Evolutionary conservation across 768 basidiomycete species (phyloP).

Genomic region (Steccherinum ochraceum): DNA sequence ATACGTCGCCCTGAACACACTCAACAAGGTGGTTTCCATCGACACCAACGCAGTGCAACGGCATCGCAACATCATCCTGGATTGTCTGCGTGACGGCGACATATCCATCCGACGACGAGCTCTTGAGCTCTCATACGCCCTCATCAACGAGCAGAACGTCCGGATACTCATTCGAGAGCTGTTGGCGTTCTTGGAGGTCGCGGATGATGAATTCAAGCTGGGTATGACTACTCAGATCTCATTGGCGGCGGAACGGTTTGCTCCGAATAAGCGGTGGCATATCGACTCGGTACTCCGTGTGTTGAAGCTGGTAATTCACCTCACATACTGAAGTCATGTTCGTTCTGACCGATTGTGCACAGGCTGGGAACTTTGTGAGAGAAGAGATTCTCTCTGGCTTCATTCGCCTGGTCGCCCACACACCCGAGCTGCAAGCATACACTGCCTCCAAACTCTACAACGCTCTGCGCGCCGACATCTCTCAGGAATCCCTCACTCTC

Average conservation of each 20-base stretch:
- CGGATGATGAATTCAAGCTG: conserved; percentile 98
- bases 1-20: conserved; percentile 95
- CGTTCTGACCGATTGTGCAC: too few species aligned
- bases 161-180: conserved; percentile 88
- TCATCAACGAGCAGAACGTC: conserved; percentile 94
- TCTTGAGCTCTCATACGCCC: conserved; percentile 92
- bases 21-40: conserved; percentile 97
- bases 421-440: conserved; percentile 94
- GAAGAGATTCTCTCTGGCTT: conserved; percentile 95
- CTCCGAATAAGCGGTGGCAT: conserved; percentile 98
- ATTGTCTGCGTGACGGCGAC: conserved; percentile 97
- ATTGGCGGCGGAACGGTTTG: conserved; percentile 91
- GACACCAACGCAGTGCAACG: conserved; percentile 98
- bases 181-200: conserved; percentile 93
- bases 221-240: conserved; percentile 98
- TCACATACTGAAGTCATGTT: conserved; percentile 1
- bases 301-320: conserved; percentile 69
- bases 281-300: conserved; percentile 95
- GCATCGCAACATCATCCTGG: conserved; percentile 97
- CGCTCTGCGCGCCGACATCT: conserved; percentile 85
- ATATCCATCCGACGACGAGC: conserved; percentile 97
- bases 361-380: conserved; percentile 98
- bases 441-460: conserved; percentile 88
- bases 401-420: conserved; percentile 93
- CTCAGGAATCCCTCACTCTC: conserved; percentile 92